These are phyloP conservation scores for Xylaria intraflava DNA, from an alignment of 495 filamentous ascomycete species.

Conservation along the genomic window DNA sequence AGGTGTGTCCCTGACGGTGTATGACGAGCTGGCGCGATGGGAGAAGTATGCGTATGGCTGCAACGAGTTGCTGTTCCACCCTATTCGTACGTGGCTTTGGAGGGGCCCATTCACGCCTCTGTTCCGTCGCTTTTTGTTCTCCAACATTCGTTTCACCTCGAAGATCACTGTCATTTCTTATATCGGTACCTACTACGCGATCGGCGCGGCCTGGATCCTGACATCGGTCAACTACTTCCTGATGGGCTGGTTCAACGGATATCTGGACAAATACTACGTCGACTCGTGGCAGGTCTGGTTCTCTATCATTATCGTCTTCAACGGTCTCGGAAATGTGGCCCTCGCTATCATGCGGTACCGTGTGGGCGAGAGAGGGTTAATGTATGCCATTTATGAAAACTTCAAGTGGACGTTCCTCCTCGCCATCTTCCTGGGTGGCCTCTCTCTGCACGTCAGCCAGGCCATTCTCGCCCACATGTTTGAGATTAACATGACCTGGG, in stretches of 20 bases:
- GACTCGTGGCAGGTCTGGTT: slow-evolving; percentile 73
- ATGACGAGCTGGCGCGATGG: slow-evolving; percentile 77
- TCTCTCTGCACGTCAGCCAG: slow-evolving; percentile 62
- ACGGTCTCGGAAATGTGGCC: slow-evolving; percentile 59
- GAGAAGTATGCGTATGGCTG: slow-evolving; percentile 88
- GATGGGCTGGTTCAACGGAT: slow-evolving; percentile 67
- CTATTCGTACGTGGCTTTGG: slow-evolving; percentile 57
- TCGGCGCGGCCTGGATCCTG: slow-evolving; percentile 73
- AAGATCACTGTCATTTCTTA: slow-evolving; percentile 79
- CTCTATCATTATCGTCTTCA: slow-evolving; percentile 65
- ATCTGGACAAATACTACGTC: slow-evolving; percentile 70
- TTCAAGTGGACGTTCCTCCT: slow-evolving; percentile 68
- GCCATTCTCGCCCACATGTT: slow-evolving; percentile 65
- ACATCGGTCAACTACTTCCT: slow-evolving; percentile 73
- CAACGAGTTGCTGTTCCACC: slow-evolving; percentile 75
- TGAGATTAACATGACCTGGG: slow-evolving; percentile 68
- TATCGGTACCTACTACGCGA: slow-evolving; percentile 83
- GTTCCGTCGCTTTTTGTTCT: slow-evolving; percentile 63
- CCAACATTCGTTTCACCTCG: slow-evolving; percentile 67
- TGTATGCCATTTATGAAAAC: slow-evolving; percentile 56
- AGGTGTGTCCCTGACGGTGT: slow-evolving; percentile 77
- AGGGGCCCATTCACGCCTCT: slow-evolving; percentile 67
- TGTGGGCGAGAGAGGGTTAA: slow-evolving; percentile 50
- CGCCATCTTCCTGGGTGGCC: slow-evolving; percentile 62
- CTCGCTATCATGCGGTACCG: slow-evolving; percentile 62